Evolutionary conservation across 805 yeast species (phyloP).

Genomic region (Barnettozyma botsteinii): DNA sequence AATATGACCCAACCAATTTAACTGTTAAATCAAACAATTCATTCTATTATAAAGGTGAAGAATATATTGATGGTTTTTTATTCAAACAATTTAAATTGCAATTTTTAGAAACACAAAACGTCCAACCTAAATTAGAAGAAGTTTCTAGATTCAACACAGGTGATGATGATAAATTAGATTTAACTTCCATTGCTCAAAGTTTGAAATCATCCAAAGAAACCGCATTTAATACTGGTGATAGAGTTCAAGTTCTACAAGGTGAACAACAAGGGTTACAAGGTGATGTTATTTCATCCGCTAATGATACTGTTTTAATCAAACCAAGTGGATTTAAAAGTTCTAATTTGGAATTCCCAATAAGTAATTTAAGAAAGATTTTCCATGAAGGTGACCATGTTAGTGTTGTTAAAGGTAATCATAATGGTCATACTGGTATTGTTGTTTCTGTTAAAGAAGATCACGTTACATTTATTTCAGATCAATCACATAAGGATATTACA

Average conservation of each 20-base stretch:
- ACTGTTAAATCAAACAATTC: constrained; percentile 60
- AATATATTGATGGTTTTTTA: constrained; percentile 82
- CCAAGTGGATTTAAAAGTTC: constrained; percentile 40
- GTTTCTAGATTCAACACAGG: constrained; percentile 73
- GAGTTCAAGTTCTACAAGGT: constrained; percentile 86
- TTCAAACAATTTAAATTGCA: constrained; percentile 82
- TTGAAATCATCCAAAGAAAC: constrained; percentile 58
- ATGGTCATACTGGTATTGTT: constrained; percentile 93
- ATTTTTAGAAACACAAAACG: constrained; percentile 71
- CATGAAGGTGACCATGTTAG: constrained; percentile 92
- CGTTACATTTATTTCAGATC: constrained; percentile 85
- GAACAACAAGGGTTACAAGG: constrained; percentile 91
- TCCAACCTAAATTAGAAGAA: constrained; percentile 85
- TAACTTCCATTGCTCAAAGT: constrained; percentile 81
- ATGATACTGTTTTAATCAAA: constrained; percentile 51
- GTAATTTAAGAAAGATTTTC: constrained; percentile 79
- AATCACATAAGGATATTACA: constrained; percentile 80
- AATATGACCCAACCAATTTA: constrained; percentile 70
- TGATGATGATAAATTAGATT: constrained; percentile 74
- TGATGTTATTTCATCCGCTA: constrained; percentile 60
- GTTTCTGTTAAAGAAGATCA: constrained; percentile 77
- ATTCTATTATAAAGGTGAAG: constrained; percentile 78
- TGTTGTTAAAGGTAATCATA: constrained; percentile 83
- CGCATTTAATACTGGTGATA: constrained; percentile 86
- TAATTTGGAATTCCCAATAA: constrained; percentile 74